These are phyloP conservation scores for Amanita subjunquillea DNA, from an alignment of 768 basidiomycete species.

Conservation along the genomic window DNA sequence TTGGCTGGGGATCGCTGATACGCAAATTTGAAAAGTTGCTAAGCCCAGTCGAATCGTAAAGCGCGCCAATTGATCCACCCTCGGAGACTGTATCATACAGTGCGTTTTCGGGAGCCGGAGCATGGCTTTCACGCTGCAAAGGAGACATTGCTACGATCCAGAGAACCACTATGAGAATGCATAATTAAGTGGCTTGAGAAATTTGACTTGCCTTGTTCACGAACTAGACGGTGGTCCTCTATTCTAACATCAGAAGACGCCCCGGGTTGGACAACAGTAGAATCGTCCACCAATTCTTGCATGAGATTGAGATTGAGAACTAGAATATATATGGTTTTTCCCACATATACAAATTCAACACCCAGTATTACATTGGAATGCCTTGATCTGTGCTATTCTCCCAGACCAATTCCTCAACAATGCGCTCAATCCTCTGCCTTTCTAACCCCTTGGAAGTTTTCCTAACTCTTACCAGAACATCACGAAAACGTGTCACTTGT, in stretches of 20 bases:
- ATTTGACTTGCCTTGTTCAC: not conserved
- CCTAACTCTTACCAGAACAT: constrained; percentile 49
- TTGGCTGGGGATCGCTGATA: not conserved
- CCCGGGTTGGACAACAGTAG: not conserved
- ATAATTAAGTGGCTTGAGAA: not conserved
- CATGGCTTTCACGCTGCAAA: not conserved
- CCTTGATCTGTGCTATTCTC: constrained; percentile 6
- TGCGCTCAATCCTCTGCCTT: constrained; percentile 61
- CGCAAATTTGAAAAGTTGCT: not conserved
- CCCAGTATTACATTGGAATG: constrained; percentile 3
- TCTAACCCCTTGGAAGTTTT: constrained; percentile 48
- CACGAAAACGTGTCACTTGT: constrained; percentile 31
- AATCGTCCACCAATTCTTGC: not conserved
- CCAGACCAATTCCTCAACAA: constrained; percentile 64
- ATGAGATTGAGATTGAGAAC: not conserved
- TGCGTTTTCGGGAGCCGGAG: not conserved
- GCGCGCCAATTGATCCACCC: not conserved
- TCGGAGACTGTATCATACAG: not conserved
- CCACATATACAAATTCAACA: constrained; percentile 8
- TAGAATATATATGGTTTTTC: not conserved
- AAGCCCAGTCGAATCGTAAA: not conserved
- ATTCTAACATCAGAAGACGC: not conserved
- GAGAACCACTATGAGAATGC: not conserved
- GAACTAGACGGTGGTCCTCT: not conserved
- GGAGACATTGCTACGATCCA: not conserved